phyloP scores from a whole-genome alignment of 2,329 filamentous ascomycete genomes.

The Blastomyces gilchristii region DNA sequence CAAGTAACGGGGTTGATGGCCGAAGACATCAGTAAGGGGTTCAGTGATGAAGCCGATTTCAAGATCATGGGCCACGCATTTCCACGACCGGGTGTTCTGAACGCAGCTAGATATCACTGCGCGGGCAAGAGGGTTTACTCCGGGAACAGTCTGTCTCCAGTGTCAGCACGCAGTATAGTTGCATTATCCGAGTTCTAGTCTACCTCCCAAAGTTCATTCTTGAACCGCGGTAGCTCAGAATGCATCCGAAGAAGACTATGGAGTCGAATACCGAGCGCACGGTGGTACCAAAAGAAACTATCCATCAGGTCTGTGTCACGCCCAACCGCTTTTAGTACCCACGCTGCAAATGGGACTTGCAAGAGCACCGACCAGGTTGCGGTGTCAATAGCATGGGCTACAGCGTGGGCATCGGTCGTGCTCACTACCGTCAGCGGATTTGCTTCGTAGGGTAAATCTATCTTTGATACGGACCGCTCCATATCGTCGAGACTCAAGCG shows the following conservation, averaged over 20 bases:
- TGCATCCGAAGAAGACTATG: neutral
- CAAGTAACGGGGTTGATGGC: neutral
- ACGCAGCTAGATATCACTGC: neutral
- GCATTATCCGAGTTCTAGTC: neutral
- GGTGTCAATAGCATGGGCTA: neutral
- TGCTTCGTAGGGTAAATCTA: neutral
- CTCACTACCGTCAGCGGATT: neutral
- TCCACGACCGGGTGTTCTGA: neutral
- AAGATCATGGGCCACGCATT: slow-evolving; percentile 1
- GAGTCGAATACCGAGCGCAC: neutral
- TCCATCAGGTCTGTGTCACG: neutral
- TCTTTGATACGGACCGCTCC: neutral
- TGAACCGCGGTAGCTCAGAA: neutral
- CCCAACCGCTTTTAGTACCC: neutral
- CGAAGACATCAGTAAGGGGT: neutral
- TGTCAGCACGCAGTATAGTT: neutral
- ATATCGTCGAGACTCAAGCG: neutral
- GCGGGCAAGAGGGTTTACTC: neutral
- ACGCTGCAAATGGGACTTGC: neutral
- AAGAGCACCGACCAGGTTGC: neutral
- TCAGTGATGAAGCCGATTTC: neutral
- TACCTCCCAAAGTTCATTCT: neutral
- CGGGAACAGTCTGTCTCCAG: neutral
- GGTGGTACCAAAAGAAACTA: neutral
- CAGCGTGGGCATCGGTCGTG: neutral